A percentile compares a stretch with the other conserved stretches of the same genome.
phyloP scores from a whole-genome alignment of 1,284 basidiomycete species.

The Gymnopus androsaceus region DNA sequence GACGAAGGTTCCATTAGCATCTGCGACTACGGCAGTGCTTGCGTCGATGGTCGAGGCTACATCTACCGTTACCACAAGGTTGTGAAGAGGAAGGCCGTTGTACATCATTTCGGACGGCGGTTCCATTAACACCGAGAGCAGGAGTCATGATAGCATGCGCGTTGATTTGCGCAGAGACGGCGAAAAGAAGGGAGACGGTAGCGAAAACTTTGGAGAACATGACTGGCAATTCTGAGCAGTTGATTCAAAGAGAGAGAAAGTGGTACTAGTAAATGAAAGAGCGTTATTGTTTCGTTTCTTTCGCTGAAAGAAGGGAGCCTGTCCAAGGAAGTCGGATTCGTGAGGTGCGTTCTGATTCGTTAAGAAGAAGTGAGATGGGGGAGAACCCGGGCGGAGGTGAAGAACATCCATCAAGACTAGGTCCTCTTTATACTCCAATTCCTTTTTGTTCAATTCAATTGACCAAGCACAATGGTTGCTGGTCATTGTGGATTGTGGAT shows the following conservation, averaged over 20 bases:
- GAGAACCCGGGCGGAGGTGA: not conserved
- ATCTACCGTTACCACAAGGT: constrained; percentile 49
- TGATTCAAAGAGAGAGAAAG: not conserved
- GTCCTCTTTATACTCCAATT: not conserved
- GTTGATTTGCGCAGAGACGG: constrained; percentile 35
- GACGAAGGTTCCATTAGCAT: constrained; percentile 43
- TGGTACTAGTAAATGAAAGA: not conserved
- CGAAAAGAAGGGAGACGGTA: constrained; percentile 32
- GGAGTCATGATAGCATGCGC: constrained; percentile 52
- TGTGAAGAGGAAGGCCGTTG: constrained; percentile 40
- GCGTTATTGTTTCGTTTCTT: not conserved
- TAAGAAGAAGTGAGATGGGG: not conserved
- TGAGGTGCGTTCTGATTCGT: not conserved
- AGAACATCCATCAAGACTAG: not conserved
- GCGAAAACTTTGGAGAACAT: constrained; percentile 41
- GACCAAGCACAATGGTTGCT: too few species aligned
- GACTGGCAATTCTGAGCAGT: not conserved
- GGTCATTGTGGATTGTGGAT: too few species aligned
- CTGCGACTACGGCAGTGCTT: constrained; percentile 44
- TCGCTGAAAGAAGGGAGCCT: constrained; percentile 7
- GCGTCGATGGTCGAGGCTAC: constrained; percentile 42
- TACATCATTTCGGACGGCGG: constrained; percentile 43
- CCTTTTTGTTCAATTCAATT: not conserved
- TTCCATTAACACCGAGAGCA: constrained; percentile 47
- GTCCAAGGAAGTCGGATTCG: constrained; percentile 4